Evolutionary conservation across 2,329 filamentous ascomycete species (phyloP).

Genomic region (Aspergillus thermomutatus): DNA sequence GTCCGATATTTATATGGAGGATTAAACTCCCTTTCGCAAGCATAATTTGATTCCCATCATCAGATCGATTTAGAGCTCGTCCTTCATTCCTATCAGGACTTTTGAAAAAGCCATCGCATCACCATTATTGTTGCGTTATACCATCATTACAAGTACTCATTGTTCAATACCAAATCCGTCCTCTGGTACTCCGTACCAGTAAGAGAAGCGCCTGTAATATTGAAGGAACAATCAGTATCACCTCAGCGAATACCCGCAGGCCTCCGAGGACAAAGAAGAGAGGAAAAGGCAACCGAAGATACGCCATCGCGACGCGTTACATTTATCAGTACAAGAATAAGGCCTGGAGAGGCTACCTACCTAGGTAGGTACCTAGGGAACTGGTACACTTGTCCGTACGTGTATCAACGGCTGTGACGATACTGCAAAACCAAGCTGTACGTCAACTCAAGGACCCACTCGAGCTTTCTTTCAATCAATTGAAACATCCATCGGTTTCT

Average conservation of each 20-base stretch:
- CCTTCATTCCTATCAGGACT: neutral
- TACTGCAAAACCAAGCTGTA: slow-evolving; percentile 14
- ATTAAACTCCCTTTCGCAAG: slow-evolving; percentile 5
- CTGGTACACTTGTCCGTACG: slow-evolving; percentile 3
- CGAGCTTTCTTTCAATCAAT: slow-evolving; percentile 19
- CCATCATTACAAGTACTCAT: slow-evolving; percentile 13
- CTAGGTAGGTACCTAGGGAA: neutral
- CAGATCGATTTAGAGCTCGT: neutral
- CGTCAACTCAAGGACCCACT: slow-evolving; percentile 16
- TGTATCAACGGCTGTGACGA: slow-evolving; percentile 6
- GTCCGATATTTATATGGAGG: slow-evolving; percentile 16
- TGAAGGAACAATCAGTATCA: neutral
- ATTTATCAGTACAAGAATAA: neutral
- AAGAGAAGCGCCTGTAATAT: neutral
- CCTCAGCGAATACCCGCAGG: neutral
- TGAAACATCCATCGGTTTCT: slow-evolving; percentile 26
- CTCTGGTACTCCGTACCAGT: neutral
- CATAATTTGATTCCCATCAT: neutral
- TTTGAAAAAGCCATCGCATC: slow-evolving; percentile 3
- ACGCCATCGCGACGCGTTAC: neutral
- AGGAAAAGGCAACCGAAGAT: neutral
- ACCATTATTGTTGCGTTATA: slow-evolving; percentile 12
- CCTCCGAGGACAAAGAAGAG: too few species aligned
- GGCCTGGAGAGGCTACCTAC: neutral
- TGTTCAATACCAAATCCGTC: neutral